A percentile compares a stretch with the other conserved stretches of the same genome.
phyloP scores from a whole-genome alignment of 2,329 filamentous ascomycete genomes.

The Septoria linicola region DNA sequence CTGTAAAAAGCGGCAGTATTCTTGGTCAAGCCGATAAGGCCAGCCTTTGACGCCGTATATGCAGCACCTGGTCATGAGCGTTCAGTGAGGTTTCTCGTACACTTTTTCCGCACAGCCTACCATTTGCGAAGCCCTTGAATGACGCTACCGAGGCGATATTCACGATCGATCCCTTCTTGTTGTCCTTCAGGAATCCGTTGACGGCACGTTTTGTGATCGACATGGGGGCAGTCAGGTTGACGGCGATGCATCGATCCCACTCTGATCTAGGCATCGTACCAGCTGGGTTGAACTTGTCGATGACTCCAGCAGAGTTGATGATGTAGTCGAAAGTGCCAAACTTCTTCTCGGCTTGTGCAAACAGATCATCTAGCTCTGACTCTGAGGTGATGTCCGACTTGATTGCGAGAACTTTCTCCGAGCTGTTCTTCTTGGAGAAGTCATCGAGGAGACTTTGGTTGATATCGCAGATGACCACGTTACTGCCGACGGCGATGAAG shows the following conservation, averaged over 20 bases:
- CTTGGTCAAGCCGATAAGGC: conserved; percentile 54
- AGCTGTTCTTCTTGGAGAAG: conserved; percentile 32
- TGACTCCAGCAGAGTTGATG: conserved; percentile 59
- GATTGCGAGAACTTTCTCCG: conserved; percentile 34
- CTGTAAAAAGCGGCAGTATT: conserved; percentile 60
- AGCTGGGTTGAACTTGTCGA: conserved; percentile 57
- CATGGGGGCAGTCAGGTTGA: conserved; percentile 59
- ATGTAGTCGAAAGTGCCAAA: conserved; percentile 56
- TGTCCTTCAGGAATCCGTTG: conserved; percentile 48
- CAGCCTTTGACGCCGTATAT: conserved; percentile 57
- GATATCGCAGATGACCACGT: conserved; percentile 41
- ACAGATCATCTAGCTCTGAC: conserved; percentile 40
- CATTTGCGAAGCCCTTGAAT: conserved; percentile 44
- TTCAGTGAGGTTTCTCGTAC: not conserved
- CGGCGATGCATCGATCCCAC: conserved; percentile 56
- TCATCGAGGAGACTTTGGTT: conserved; percentile 34
- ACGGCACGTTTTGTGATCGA: conserved; percentile 55
- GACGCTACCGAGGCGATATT: conserved; percentile 54
- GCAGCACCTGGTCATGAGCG: conserved; percentile 27
- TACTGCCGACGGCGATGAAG: conserved; percentile 37
- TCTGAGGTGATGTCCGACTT: conserved; percentile 42
- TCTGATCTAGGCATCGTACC: conserved; percentile 47
- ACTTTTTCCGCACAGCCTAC: conserved; percentile 35
- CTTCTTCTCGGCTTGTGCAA: conserved; percentile 37
- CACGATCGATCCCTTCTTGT: conserved; percentile 51